phyloP scores from a whole-genome alignment of 129 eudicot species.

The Erigeron canadensis region DNA sequence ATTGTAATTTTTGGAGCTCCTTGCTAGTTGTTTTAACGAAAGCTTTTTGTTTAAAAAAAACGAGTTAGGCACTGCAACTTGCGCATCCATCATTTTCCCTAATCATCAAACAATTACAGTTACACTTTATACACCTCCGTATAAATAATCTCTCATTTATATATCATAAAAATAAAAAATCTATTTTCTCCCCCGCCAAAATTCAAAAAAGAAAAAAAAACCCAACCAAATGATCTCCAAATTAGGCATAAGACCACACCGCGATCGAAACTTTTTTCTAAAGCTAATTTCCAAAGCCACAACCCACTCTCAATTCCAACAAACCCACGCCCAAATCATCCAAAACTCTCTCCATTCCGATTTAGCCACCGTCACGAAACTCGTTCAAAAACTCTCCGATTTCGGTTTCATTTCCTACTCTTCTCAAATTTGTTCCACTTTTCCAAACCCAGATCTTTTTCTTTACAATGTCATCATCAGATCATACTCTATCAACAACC shows the following conservation, averaged over 20 bases:
- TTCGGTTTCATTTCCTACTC: conserved; percentile 50
- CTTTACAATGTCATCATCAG: conserved; percentile 75
- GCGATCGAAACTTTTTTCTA: conserved; percentile 53
- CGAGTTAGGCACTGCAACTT: no score
- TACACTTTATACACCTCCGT: no score
- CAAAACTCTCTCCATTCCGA: conserved; percentile 47
- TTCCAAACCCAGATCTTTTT: conserved; percentile 66
- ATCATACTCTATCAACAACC: conserved; percentile 39
- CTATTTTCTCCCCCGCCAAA: conserved; percentile 18
- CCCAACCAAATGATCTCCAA: conserved; percentile 53
- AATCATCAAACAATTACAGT: no score
- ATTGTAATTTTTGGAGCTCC: no score
- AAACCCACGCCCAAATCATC: conserved; percentile 83
- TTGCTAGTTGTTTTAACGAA: no score
- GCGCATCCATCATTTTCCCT: no score
- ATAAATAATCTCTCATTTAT: neutral
- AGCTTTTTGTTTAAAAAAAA: no score
- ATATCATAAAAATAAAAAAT: no score
- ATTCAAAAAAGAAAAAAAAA: neutral
- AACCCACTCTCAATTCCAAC: conserved; percentile 46
- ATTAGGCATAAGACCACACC: conserved; percentile 23
- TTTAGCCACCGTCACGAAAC: conserved; percentile 62
- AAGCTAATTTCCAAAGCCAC: conserved; percentile 39
- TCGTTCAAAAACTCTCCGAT: conserved; percentile 64
- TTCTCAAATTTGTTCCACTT: conserved; percentile 44